Percentiles rank a stretch among this genome's conserved stretches.
Conservation (phyloP, 305 asterid genomes). For the Fraxinus albicans region DNA sequence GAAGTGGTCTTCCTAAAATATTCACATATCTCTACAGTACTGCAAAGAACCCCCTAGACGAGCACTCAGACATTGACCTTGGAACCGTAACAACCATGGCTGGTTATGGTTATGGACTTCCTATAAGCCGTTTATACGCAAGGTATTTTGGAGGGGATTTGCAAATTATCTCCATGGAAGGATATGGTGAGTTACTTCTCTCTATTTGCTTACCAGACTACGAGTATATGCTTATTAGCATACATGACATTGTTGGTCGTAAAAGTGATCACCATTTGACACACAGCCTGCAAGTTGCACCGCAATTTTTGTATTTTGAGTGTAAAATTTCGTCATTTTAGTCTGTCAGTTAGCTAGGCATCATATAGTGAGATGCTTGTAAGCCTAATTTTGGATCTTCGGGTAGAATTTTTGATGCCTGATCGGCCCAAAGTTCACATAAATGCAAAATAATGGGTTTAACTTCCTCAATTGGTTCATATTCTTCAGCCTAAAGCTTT, state of each 20-base stretch:
- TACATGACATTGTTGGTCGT: neutral
- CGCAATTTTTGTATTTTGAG: neutral
- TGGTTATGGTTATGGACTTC: constrained; percentile 97
- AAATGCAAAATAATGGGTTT: neutral
- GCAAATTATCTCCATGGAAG: constrained; percentile 98
- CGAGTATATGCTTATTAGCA: neutral
- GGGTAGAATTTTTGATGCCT: neutral
- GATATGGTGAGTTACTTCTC: constrained; percentile 62
- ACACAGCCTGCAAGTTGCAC: neutral
- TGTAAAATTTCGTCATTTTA: neutral
- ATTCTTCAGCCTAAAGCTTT: neutral
- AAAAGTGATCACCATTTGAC: neutral
- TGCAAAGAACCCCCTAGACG: constrained; percentile 83
- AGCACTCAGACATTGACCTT: constrained; percentile 59
- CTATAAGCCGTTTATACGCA: constrained; percentile 94
- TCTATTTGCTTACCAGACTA: neutral
- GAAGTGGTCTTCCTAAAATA: constrained; percentile 89
- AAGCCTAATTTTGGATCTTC: neutral
- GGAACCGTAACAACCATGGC: constrained; percentile 81
- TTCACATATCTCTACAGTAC: constrained; percentile 94
- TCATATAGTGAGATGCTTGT: neutral
- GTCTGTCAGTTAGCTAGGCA: neutral
- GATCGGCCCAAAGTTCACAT: neutral
- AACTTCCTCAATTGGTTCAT: neutral
- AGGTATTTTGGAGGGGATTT: constrained; percentile 95